Base-by-base conservation (phyloP, 768 basidiomycete species). In the Leccinellum albellum region DNA sequence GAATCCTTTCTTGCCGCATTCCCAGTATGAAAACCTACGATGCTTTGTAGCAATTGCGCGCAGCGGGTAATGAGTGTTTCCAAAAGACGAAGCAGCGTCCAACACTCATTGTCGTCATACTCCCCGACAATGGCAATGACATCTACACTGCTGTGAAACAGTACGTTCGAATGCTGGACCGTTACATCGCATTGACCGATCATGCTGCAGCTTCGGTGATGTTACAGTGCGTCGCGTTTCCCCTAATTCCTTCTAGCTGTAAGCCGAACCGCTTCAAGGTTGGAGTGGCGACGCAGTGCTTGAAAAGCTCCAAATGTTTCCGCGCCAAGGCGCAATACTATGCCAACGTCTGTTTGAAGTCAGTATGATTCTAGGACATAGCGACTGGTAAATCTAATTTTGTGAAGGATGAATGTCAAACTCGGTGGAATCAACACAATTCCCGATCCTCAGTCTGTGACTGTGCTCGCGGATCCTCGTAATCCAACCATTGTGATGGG, bases 401-500 rank as follows among this genome's bases (percentile, higher is more conserved):
- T 4, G 24, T 23, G 21, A 58, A 92, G 89, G 68, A 79, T 92
- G 62, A 92, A 92, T 58, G 90, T 90, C 20, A 92, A 93, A 68
- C 76, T 92, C 0, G 91, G 90, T 14, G 91, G 91, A 1, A 87
- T 91, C 67, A 93, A 93, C 66, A 82, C 83, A 2, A 77, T 93
- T 29, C 90, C 89, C 0, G 87, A 89, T 51, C 79, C 87, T 0
- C 74, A 79, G 13, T 86, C 86, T 0, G 86, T 88, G 2, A 76
- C 81, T 0, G 78, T 82, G 8, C 74, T 93, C 10, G 82, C 84
- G 0, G 89, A 93, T 64, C 81, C 85, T 1, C 76, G 81, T 28
- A 82, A 85, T 63, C 91, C 90, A 2, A 90, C 90, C 1, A 82
- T 93, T 7, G 82, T 93, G 51, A 86, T 92, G 81, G 91, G 89